A percentile compares a stretch with the other conserved stretches of the same genome.
phyloP scores from a whole-genome alignment of 2,329 filamentous ascomycete genomes.

The Aspergillus cejpii region DNA sequence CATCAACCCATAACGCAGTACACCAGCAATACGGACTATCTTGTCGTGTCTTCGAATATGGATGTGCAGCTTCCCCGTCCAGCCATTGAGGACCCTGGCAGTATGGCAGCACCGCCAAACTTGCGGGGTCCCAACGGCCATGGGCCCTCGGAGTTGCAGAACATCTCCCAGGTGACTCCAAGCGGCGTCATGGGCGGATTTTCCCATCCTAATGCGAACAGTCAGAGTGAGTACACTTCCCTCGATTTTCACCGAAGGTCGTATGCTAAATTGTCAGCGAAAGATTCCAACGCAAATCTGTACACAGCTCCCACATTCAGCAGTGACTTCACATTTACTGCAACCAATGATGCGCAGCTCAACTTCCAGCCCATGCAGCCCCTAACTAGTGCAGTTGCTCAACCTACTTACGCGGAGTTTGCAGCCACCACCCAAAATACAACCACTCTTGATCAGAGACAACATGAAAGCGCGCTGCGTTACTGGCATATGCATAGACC shows the following conservation, averaged over 20 bases:
- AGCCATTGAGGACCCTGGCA: slow-evolving; percentile 3
- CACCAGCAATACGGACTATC: neutral
- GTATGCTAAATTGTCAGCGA: neutral
- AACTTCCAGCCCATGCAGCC: neutral
- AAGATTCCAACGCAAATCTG: neutral
- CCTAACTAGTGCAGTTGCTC: neutral
- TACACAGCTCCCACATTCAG: neutral
- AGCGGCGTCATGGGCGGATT: neutral
- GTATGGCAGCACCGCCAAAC: neutral
- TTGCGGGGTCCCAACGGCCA: neutral
- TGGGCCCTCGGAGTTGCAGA: neutral
- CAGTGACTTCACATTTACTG: neutral
- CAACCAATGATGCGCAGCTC: neutral
- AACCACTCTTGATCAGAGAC: neutral
- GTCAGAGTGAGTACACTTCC: slow-evolving; percentile 2
- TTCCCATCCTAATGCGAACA: neutral
- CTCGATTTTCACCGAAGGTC: neutral
- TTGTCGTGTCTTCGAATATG: slow-evolving; percentile 3
- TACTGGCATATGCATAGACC: slow-evolving; percentile 1
- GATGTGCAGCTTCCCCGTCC: slow-evolving; percentile 5
- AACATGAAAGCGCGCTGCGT: neutral
- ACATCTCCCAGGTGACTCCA: neutral
- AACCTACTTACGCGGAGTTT: neutral
- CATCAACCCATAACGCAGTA: neutral
- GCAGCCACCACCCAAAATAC: neutral